phyloP scores from a whole-genome alignment of 139 green algal species.

The Closterium sp. region DNA sequence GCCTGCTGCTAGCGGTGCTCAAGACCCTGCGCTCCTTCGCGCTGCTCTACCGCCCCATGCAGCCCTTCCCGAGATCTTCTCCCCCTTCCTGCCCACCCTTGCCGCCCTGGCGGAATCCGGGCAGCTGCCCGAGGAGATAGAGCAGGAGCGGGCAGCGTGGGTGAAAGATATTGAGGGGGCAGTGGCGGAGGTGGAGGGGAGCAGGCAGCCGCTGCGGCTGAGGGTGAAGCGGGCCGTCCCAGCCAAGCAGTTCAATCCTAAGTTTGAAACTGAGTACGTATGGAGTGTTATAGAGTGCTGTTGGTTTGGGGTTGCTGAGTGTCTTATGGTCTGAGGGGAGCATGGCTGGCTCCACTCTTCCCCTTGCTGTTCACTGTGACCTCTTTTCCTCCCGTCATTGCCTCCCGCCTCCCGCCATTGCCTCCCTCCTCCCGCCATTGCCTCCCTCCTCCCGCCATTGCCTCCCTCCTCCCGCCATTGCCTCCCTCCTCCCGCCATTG shows the following conservation, averaged over 20 bases:
- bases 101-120: conserved; percentile 11
- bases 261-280: conserved; percentile 82
- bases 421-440: too few species aligned
- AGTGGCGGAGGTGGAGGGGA: conserved; percentile 22
- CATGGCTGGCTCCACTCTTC: too few species aligned
- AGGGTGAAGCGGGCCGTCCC: conserved; percentile 26
- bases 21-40: conserved; percentile 45
- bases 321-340: too few species aligned
- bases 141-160: conserved; percentile 37
- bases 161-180: conserved; percentile 51
- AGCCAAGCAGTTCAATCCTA: conserved; percentile 76
- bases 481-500: too few species aligned
- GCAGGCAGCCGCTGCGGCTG: conserved; percentile 28
- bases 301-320: too few species aligned
- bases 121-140: neutral
- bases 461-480: too few species aligned
- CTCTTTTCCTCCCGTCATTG: too few species aligned
- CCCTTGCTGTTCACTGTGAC: too few species aligned
- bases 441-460: too few species aligned
- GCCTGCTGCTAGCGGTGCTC: conserved; percentile 51
- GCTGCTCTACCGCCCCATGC: conserved; percentile 34
- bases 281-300: too few species aligned
- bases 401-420: too few species aligned
- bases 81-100: conserved; percentile 29
- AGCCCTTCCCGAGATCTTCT: conserved; percentile 61